Evolutionary conservation across 2,329 filamentous ascomycete genomes (phyloP), one percentile per base, ranked within the genome.

Genomic region (Cercospora sesami): DNA sequence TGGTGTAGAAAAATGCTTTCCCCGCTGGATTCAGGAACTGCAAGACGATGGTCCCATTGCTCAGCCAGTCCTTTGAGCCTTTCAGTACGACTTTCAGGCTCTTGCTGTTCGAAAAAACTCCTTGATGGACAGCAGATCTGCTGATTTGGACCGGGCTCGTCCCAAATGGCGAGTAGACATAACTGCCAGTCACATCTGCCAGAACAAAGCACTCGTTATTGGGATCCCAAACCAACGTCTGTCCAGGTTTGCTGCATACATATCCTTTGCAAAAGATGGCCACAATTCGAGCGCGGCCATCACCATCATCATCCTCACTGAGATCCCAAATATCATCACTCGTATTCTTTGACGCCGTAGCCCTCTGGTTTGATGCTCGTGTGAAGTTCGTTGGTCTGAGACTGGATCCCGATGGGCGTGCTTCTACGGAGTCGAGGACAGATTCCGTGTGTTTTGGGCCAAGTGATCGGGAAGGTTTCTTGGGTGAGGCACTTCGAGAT

Each of bases 1-100:
- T n/a, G 14, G 51, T 23, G 26, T 55, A 33, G 55, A 60, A 66
- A 5, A 16, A 33, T 9, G 53, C 9, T 5, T 60, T 53, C 6
- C 53, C 66, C 6, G 36, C 18, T 12, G 23, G 5, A 16, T 42
- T 39, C 2, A 33, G 14, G 23, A 71, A 71, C 1, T 59, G 33
- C 26, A 73, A 36, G 10, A 70, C 5, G n/a, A 70, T 69, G 14
- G 4, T 51, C 5, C 71, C 71, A 18, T 2, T 69, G 60, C 63
- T 70, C 60, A 53, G 5, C 3, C 61, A 16, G 42, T 30, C 31
- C 1, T 7, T 3, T 9, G 69, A 51, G 5, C 68, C 68, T 58
- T 62, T 70, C n/a, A 73, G 63, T 18, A 55, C 18, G 2, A 65
- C 68, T 23, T 36, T 55, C 28, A 26, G 10, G 61, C 61, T 63